Evolutionary conservation across 164 flowering plant genomes (phyloP), one percentile per base, ranked within the genome.

Genomic region (Echeveria elegans): DNA sequence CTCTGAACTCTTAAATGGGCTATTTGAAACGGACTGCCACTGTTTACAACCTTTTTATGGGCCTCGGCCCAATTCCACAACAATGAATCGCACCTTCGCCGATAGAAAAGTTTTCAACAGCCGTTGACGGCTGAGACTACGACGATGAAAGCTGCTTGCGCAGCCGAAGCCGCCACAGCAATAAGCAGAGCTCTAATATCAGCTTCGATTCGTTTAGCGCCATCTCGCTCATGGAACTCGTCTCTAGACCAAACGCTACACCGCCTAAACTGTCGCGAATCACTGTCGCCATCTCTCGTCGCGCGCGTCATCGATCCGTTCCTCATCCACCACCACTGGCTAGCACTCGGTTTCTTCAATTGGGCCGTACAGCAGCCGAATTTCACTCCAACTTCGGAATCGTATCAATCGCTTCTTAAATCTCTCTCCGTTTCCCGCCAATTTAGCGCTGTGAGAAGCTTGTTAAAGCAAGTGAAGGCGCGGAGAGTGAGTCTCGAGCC

Each of bases 311-410:
- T 91, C 78, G 87, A 86, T 76, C 91, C 93, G 0, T 74, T 65
- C 72, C 92, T 88, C 67, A 77, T 84, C 68, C 61, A 68, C 64
- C 90, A 85, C 76, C 88, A 77, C 67, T 75, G 84, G 1, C 85
- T 87, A 37, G 86, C 97, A 43, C 77, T 85, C 23, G 93, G 93
- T 63, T 89, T 89, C 85, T 88, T 88, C 87, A 75, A 88, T 72
- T 89, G 93, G 96, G 88, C 88, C 14, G 72, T 91, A 68, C 91
- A 88, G 66, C 91, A 85, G 69, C 92, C 92, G 0, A 75, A 78
- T n/a, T 89, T 79, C 71, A 21, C 82, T 52, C 93, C 85, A 71
- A 76, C 83, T 18, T 76, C 93, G 15, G 18, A 66, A 26, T 69
- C 91, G 45, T 89, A 81, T 71, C 82, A 79, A 41, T 85, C 96